Conservation (phyloP, 176 grass and related monocot genomes). For the Dendrocalamus sinicus region DNA sequence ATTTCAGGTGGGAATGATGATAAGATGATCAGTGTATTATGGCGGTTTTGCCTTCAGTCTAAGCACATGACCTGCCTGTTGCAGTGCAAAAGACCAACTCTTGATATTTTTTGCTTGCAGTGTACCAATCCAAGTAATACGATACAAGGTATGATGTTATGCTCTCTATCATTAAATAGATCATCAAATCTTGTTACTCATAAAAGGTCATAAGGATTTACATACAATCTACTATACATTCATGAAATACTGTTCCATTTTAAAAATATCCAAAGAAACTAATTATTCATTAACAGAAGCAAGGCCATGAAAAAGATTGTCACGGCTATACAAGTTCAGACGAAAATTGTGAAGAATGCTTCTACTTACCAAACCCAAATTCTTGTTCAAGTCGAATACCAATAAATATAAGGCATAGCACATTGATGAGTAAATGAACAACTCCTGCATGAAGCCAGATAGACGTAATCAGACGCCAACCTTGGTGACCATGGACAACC, state of each 20-base stretch:
- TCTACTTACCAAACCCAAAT: constrained; percentile 72
- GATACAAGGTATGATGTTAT: constrained; percentile 1
- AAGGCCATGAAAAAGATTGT: background rate
- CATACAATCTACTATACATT: background rate
- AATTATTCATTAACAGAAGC: background rate
- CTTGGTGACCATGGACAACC: constrained; percentile 62
- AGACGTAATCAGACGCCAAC: constrained; percentile 72
- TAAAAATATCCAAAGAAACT: background rate
- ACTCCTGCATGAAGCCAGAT: constrained; percentile 89
- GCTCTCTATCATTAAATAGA: background rate
- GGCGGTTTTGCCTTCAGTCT: background rate
- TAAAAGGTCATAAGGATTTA: background rate
- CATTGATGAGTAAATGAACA: constrained; percentile 80
- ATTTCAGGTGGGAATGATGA: background rate
- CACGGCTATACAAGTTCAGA: background rate
- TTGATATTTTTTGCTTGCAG: background rate
- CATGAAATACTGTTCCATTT: background rate
- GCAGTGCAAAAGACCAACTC: background rate
- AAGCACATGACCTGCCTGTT: background rate
- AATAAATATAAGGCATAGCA: constrained; percentile 74
- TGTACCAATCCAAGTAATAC: background rate
- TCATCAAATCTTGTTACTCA: background rate
- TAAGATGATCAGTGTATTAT: background rate
- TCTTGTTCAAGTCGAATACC: constrained; percentile 85
- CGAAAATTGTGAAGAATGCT: background rate